Conservation (phyloP, 1,139 yeast genomes). For the Hemisphaericaspora lyxosophila region DNA sequence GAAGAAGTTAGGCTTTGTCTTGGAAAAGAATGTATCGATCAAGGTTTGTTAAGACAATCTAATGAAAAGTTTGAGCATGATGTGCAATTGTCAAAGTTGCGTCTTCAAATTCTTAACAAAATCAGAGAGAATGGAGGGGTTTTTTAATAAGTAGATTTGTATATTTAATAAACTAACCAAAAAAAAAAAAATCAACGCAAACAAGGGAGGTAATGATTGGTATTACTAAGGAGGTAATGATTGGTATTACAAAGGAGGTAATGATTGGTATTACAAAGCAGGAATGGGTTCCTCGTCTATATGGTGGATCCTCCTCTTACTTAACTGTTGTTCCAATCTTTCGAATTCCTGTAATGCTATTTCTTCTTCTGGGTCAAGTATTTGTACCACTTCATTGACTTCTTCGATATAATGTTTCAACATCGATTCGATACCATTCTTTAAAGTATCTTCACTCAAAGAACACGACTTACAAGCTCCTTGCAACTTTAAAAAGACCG, state of each 20-base stretch:
- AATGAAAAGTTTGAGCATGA: constrained; percentile 25
- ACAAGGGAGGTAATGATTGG: neutral
- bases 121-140: neutral
- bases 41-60: constrained; percentile 39
- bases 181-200: neutral
- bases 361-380: constrained; percentile 49
- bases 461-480: constrained; percentile 87
- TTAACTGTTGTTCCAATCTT: constrained; percentile 52
- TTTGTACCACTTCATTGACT: constrained; percentile 72
- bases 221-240: neutral
- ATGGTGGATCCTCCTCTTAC: constrained; percentile 16
- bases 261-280: constrained; percentile 22
- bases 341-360: constrained; percentile 68
- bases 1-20: constrained; percentile 38
- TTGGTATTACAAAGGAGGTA: too few species aligned
- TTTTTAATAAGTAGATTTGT: constrained; percentile 8
- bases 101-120: constrained; percentile 20
- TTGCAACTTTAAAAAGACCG: constrained; percentile 69
- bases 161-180: neutral
- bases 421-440: constrained; percentile 82
- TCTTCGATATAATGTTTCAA: constrained; percentile 82
- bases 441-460: constrained; percentile 72
- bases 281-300: constrained; percentile 30
- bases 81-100: constrained; percentile 16
- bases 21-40: constrained; percentile 39